Conservation (phyloP, 805 yeast species). For the Cyberlindnera amylophila region DNA sequence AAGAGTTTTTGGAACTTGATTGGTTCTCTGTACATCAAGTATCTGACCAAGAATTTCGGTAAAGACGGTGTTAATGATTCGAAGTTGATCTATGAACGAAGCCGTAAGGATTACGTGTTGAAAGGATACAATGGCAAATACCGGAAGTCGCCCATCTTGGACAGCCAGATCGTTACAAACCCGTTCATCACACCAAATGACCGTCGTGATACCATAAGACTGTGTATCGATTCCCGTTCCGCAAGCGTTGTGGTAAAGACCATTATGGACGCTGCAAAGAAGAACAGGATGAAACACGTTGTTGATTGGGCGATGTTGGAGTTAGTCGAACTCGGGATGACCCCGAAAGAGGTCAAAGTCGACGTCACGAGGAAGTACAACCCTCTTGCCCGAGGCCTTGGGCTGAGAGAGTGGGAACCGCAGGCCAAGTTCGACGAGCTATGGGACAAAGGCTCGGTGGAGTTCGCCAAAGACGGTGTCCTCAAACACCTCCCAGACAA, state of each 20-base stretch:
- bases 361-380: constrained; percentile 11
- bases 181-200: constrained; percentile 16
- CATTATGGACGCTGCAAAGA: constrained; percentile 19
- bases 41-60: constrained; percentile 12
- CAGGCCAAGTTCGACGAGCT: constrained; percentile 5
- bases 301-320: constrained; percentile 20
- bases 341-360: constrained; percentile 17
- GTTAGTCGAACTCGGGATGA: constrained; percentile 17
- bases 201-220: constrained; percentile 7
- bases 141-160: background rate
- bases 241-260: constrained; percentile 19
- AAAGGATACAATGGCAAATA: constrained; percentile 1
- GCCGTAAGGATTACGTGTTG: constrained; percentile 13
- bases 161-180: constrained; percentile 11
- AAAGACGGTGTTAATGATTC: constrained; percentile 7
- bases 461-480: constrained; percentile 9
- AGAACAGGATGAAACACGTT: background rate
- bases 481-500: background rate
- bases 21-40: constrained; percentile 19
- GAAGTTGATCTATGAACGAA: constrained; percentile 14
- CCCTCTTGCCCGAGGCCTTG: constrained; percentile 8
- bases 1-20: constrained; percentile 21
- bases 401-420: constrained; percentile 13
- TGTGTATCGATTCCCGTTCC: constrained; percentile 12
- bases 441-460: constrained; percentile 7